These are phyloP conservation scores for Spiraea crenata DNA, from an alignment of 331 rosid genomes.

Conservation along the genomic window DNA sequence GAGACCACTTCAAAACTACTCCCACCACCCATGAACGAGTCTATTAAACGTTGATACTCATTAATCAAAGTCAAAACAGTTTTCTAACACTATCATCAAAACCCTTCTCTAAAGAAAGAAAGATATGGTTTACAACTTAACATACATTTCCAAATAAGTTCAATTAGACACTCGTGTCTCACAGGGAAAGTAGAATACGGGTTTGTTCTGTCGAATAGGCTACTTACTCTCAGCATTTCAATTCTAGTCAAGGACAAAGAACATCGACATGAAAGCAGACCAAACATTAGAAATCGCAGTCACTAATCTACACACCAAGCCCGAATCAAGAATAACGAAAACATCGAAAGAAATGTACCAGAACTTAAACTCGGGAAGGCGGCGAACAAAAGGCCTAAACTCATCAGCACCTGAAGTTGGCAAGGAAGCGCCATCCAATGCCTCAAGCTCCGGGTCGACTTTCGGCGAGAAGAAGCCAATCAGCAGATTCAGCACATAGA, in stretches of 20 bases:
- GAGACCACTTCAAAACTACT: not conserved
- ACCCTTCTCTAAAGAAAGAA: not conserved
- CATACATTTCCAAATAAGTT: not conserved
- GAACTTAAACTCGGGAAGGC: slow-evolving; percentile 76
- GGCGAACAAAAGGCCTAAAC: slow-evolving; percentile 69
- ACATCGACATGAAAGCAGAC: not conserved
- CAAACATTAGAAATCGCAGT: not conserved
- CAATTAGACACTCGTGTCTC: not conserved
- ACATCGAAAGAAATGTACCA: slow-evolving; percentile 36
- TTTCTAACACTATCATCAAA: not conserved
- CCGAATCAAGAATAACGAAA: not conserved
- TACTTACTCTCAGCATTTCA: not conserved
- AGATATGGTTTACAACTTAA: not conserved
- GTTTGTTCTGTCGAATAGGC: not conserved
- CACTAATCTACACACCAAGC: not conserved
- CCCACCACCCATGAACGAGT: not conserved
- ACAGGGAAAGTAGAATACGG: not conserved
- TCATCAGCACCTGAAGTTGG: slow-evolving; percentile 68
- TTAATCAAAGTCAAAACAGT: not conserved
- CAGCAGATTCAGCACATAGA: slow-evolving; percentile 59
- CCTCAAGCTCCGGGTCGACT: slow-evolving; percentile 71
- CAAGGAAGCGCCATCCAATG: slow-evolving; percentile 54
- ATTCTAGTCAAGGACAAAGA: not conserved
- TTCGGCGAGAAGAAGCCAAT: slow-evolving; percentile 69
- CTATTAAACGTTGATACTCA: not conserved